Base-by-base conservation (phyloP, 1,284 basidiomycete genomes). In the Heliocybe sulcata region DNA sequence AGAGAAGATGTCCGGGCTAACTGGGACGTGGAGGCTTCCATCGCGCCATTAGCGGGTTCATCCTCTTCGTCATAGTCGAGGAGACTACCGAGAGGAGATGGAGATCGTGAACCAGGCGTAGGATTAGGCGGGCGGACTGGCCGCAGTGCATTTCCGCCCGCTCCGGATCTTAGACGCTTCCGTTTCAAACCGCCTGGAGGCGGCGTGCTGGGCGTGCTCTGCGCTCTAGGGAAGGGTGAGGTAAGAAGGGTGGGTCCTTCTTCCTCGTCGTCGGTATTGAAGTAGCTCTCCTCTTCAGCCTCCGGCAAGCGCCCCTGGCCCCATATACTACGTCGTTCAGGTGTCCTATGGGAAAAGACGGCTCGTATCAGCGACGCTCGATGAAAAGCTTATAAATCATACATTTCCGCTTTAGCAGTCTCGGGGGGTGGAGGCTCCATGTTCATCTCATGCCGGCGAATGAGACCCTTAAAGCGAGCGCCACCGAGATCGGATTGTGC, bases 361-460 rank as follows among this genome's bases (percentile, higher is more conserved):
- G 29, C 4, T 31, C 12, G 29, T n/a, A n/a, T 31, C 29, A 31
- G 29, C 12, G 29, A 12, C 12, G 12, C 29, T 4, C 29, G 52
- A 54, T 38, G 53, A 45, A 25, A 35, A 35, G 29, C 27, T 16
- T 25, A 14, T 42, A 54, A 51, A 52, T 72, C 77, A 55, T 64
- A 83, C 83, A 75, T 75, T 55, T 80, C 75, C 47, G 70, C 63
- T 62, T 77, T 80, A 51, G 74, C 67, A 53, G 79, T 77, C 54
- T 79, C 75, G 45, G 72, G 70, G 47, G 87, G 88, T 57, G 82
- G 81, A 22, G 90, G 91, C 59, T 95, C 92, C 59, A 87, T 86
- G 70, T 94, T 96, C 75, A 94, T 92, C 69, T 98, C 94, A 82
- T 87, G 94, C 54, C 90, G 83, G 38, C 79, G 72, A 52, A 92